Evolutionary conservation across 805 yeast genomes (phyloP).

Genomic region (Metschnikowia reukaufii): DNA sequence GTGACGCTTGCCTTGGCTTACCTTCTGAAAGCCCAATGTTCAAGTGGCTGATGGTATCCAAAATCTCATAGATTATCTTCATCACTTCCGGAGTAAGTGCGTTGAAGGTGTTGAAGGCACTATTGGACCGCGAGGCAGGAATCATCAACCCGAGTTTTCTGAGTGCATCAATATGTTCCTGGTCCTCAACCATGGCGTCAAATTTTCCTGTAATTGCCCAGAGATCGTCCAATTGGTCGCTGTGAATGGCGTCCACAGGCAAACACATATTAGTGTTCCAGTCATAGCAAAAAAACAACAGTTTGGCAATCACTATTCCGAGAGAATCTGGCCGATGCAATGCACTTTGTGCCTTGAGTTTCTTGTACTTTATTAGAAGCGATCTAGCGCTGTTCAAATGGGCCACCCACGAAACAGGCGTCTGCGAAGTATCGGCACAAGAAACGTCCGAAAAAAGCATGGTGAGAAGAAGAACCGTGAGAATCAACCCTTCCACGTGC

Average conservation of each 20-base stretch:
- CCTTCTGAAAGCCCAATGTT: slow-evolving; percentile 8
- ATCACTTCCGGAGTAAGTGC: slow-evolving; percentile 16
- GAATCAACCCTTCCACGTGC: slow-evolving; percentile 27
- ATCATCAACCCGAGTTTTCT: slow-evolving; percentile 16
- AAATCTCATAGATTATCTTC: slow-evolving; percentile 13
- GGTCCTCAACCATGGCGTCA: slow-evolving; percentile 12
- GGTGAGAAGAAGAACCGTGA: slow-evolving; percentile 28
- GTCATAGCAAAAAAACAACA: slow-evolving; percentile 21
- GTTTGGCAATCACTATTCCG: slow-evolving; percentile 21
- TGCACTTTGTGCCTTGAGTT: slow-evolving; percentile 16
- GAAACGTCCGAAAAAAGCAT: slow-evolving; percentile 25
- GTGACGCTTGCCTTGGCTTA: slow-evolving; percentile 12
- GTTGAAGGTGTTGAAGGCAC: slow-evolving; percentile 18
- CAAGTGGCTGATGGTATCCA: slow-evolving; percentile 12
- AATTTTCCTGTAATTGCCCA: slow-evolving; percentile 9
- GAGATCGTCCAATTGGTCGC: slow-evolving; percentile 14
- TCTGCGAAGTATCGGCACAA: slow-evolving; percentile 13
- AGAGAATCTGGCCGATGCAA: slow-evolving; percentile 18
- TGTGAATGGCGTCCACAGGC: slow-evolving; percentile 11
- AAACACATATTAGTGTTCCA: slow-evolving; percentile 20
- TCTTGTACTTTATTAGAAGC: slow-evolving; percentile 24
- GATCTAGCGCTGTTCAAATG: slow-evolving; percentile 29
- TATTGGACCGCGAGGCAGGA: slow-evolving; percentile 13
- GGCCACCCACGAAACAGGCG: slow-evolving; percentile 25
- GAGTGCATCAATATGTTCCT: slow-evolving; percentile 11